These are phyloP conservation scores for Pinus tabuliformis DNA, from an alignment of 75 land plant genomes.

Conservation along the genomic window DNA sequence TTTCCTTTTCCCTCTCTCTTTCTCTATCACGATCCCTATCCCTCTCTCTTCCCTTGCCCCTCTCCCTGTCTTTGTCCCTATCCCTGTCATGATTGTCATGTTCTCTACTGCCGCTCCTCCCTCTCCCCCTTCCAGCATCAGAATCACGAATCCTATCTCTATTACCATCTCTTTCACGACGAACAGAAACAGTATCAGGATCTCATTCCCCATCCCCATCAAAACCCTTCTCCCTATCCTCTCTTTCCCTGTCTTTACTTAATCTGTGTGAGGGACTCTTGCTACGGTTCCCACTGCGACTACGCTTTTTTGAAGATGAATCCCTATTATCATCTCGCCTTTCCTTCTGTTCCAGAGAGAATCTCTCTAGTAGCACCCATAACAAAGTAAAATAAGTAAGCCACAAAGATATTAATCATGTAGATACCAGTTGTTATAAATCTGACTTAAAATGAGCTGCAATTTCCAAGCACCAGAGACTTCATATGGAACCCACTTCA, in stretches of 20 bases:
- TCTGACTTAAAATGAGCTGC: neutral
- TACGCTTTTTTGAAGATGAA: conserved; percentile 34
- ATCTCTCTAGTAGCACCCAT: conserved; percentile 25
- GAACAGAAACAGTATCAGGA: neutral
- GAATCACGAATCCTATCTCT: conserved; percentile 24
- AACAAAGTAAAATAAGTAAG: conserved; percentile 7
- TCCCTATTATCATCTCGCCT: conserved; percentile 36
- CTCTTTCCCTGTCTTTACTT: conserved; percentile 38
- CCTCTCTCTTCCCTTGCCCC: conserved; percentile 13
- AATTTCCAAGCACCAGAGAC: neutral
- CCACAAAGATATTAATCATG: neutral
- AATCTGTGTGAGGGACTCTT: conserved; percentile 17
- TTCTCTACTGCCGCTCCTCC: conserved; percentile 28
- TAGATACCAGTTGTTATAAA: neutral
- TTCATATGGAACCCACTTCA: neutral
- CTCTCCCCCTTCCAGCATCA: conserved; percentile 28
- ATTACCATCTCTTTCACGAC: conserved; percentile 18
- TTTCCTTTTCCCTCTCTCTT: neutral
- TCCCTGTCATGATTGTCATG: conserved; percentile 22
- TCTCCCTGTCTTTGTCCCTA: conserved; percentile 18
- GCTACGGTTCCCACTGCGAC: conserved; percentile 39
- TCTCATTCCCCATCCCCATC: conserved; percentile 28
- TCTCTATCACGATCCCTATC: conserved; percentile 1
- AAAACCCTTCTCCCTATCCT: conserved; percentile 18
- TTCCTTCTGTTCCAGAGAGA: conserved; percentile 27